Evolutionary conservation across 2,329 filamentous ascomycete species (phyloP), one percentile per base, ranked within the genome.

Genomic region (Penicillium griseofulvum): DNA sequence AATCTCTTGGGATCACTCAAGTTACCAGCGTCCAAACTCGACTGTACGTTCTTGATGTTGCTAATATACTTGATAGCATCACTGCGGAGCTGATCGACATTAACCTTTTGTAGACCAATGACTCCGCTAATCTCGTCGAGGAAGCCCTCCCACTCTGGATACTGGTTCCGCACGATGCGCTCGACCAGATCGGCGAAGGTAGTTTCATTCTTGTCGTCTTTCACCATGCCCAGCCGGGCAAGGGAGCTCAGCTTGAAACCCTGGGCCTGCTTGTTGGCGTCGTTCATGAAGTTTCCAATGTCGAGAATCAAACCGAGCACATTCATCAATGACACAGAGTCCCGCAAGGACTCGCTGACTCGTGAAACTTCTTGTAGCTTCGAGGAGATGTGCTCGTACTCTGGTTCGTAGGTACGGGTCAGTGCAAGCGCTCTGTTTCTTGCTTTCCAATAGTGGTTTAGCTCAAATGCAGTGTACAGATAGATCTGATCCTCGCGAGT

Each of bases 261-360:
- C 55, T 88, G 90, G 4, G 94, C 94, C 76, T 97, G 94, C 78
- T 99, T 99, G 78, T 97, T 97, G 52, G 92, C 88, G 71, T 97
- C 94, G 80, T 99, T 99, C 94, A 99, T 99, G 81, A 96, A 99
- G 75, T 99, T 99, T 74, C 94, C 94, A 69, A 99, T 96, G 73
- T 97, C 93, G 66, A 99, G 80, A 74, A 99, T 99, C 59, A 97
- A 82, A 56, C 93, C 92, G 54, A 99, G 84, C 44, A 99, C 91
- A 63, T 96, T 97, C 87, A 97, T 96, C 66, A 99, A 78, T 26
- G 91, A 89, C 26, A 96, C 91, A 1, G 92, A 97, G 70, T 96
- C 91, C 45, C 93, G 85, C 52, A 99, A 78, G 10, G 91, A 89
- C 76, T 97, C 93, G 5, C 92, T 93, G 9, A 96, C 91, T 29